Conservation (phyloP, 2,329 filamentous ascomycete species). For the Fusarium siculi region DNA sequence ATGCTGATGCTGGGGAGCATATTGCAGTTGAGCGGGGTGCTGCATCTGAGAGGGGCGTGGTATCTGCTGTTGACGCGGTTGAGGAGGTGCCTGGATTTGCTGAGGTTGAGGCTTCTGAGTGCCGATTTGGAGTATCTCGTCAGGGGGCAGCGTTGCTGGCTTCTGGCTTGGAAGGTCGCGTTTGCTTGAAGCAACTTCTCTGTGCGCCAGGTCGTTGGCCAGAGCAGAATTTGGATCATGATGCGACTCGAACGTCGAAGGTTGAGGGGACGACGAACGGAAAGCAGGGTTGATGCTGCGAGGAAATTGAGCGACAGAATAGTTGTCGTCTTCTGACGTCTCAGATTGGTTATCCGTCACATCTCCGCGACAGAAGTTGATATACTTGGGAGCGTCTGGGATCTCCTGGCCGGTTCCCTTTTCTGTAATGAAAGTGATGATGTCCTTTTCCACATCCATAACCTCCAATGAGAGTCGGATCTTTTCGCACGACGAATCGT, state of each 20-base stretch:
- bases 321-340: constrained; percentile 85
- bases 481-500: constrained; percentile 96
- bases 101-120: constrained; percentile 21
- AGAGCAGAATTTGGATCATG: constrained; percentile 84
- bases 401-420: constrained; percentile 96
- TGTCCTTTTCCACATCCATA: constrained; percentile 97
- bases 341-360: constrained; percentile 83
- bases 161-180: constrained; percentile 67
- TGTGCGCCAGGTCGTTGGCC: constrained; percentile 74
- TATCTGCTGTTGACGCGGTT: constrained; percentile 22
- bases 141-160: constrained; percentile 30
- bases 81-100: constrained; percentile 21
- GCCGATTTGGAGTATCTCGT: constrained; percentile 36
- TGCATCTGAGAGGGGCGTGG: constrained; percentile 16
- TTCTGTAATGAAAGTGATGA: constrained; percentile 86
- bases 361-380: constrained; percentile 97
- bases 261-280: constrained; percentile 94
- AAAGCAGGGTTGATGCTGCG: constrained; percentile 95
- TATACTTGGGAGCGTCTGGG: constrained; percentile 95
- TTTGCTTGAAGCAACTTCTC: constrained; percentile 57
- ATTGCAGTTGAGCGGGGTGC: not conserved
- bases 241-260: constrained; percentile 91
- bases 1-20: not conserved
- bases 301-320: constrained; percentile 95
- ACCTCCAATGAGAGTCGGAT: constrained; percentile 91